Conservation (phyloP, 78 protist genomes). For the Trichosphaerium sp. region DNA sequence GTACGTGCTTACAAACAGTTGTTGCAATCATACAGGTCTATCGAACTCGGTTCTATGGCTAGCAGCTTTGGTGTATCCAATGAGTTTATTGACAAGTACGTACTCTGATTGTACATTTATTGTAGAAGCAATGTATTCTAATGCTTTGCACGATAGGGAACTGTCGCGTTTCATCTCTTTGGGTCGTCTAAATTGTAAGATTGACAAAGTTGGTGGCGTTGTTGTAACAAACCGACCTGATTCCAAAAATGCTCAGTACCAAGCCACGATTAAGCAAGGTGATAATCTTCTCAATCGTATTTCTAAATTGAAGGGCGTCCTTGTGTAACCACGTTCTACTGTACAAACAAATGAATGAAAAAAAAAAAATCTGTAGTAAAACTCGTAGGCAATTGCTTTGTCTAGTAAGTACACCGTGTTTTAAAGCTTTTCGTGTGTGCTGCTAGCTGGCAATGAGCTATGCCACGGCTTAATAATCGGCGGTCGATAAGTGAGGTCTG, state of each 20-base stretch:
- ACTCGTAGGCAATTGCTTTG: too few relatives aligned
- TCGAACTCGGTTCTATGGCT: constrained; percentile 77
- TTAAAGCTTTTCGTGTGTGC: too few relatives aligned
- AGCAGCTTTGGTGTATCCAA: constrained; percentile 71
- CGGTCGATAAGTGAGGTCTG: too few relatives aligned
- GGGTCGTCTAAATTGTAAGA: constrained; percentile 76
- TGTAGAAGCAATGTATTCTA: not conserved
- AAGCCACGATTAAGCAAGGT: constrained; percentile 67
- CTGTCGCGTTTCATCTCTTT: constrained; percentile 74
- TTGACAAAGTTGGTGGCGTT: constrained; percentile 84
- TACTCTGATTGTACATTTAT: not conserved
- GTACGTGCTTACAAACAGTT: constrained; percentile 76
- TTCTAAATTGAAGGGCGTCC: too few relatives aligned
- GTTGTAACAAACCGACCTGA: constrained; percentile 84
- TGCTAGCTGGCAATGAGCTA: too few relatives aligned
- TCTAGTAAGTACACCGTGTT: too few relatives aligned
- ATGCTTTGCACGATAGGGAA: constrained; percentile 32
- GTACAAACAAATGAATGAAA: too few relatives aligned
- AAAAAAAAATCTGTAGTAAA: too few relatives aligned
- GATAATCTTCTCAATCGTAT: constrained; percentile 85
- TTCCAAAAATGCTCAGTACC: constrained; percentile 69
- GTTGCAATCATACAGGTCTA: constrained; percentile 82
- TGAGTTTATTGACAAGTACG: constrained; percentile 62
- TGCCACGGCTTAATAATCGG: too few relatives aligned
- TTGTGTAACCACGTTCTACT: too few relatives aligned